These are phyloP conservation scores for Penicillium ucsense DNA, from an alignment of 495 filamentous ascomycete genomes.

Conservation along the genomic window DNA sequence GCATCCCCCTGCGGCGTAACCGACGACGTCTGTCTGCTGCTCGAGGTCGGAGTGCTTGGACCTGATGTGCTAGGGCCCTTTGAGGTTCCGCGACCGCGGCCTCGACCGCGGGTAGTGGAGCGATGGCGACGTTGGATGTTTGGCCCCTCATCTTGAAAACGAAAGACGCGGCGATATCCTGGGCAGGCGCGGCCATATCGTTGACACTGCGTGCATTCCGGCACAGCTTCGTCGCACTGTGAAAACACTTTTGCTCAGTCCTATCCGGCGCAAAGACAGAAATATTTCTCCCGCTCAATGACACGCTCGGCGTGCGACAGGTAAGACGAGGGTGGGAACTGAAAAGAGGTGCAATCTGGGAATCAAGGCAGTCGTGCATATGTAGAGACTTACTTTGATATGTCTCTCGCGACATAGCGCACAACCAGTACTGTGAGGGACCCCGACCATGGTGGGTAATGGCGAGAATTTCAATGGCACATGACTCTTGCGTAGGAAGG, in stretches of 20 bases:
- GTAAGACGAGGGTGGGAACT: too few species aligned
- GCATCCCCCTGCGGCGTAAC: neutral
- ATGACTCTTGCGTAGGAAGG: constrained; percentile 4
- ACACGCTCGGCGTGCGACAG: too few species aligned
- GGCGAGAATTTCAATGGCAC: constrained; percentile 3
- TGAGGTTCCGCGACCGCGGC: constrained; percentile 1
- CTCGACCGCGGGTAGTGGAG: constrained; percentile 5
- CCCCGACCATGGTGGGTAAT: constrained; percentile 24
- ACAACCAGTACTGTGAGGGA: constrained; percentile 31
- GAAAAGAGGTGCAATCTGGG: too few species aligned
- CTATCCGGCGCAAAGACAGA: neutral
- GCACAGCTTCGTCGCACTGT: constrained; percentile 27
- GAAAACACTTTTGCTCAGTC: neutral
- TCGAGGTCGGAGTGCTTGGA: constrained; percentile 1
- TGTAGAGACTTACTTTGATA: constrained; percentile 19
- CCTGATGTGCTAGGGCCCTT: neutral
- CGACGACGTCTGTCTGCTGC: neutral
- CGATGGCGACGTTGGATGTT: constrained; percentile 19
- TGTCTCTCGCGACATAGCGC: constrained; percentile 27
- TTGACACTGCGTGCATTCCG: constrained; percentile 26
- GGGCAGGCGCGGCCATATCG: constrained; percentile 29
- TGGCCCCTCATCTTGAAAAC: constrained; percentile 30
- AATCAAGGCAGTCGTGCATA: neutral
- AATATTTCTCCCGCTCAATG: too few species aligned
- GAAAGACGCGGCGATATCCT: constrained; percentile 25